Conservation (phyloP, 2,329 filamentous ascomycete genomes). For the Talaromyces islandicus region DNA sequence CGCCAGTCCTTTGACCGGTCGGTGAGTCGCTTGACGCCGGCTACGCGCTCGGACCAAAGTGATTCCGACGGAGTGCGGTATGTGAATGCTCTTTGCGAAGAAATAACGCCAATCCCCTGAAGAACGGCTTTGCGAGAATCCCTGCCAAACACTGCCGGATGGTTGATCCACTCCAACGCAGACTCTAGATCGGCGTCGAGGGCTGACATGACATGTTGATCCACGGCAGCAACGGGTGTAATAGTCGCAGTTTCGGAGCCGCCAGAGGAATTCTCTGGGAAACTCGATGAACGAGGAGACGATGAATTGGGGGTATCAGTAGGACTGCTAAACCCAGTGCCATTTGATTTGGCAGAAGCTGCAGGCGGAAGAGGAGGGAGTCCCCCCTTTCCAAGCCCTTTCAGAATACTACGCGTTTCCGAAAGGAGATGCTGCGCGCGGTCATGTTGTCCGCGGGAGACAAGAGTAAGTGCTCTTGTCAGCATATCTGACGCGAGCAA, state of each 20-base stretch:
- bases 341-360: conserved; percentile 31
- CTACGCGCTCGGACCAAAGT: conserved; percentile 78
- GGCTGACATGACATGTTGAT: conserved; percentile 71
- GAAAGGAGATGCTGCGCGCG: conserved; percentile 85
- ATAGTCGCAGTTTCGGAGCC: conserved; percentile 41
- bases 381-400: conserved; percentile 90
- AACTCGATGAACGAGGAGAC: conserved; percentile 32
- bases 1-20: conserved; percentile 88
- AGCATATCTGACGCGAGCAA: conserved; percentile 97
- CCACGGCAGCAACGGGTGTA: conserved; percentile 66
- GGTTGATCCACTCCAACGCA: conserved; percentile 93
- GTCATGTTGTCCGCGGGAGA: conserved; percentile 87
- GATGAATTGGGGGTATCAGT: conserved; percentile 31
- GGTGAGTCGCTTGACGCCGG: conserved; percentile 73
- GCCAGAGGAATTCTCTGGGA: conserved; percentile 28
- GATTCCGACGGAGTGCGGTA: conserved; percentile 85
- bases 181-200: conserved; percentile 87
- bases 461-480: conserved; percentile 81
- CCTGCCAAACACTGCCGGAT: conserved; percentile 88
- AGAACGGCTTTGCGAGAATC: conserved; percentile 94
- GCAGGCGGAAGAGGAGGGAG: conserved; percentile 74
- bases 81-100: conserved; percentile 86
- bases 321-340: conserved; percentile 18
- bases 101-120: conserved; percentile 94
- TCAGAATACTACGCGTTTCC: conserved; percentile 91